Conservation (phyloP, 805 yeast species). For the Barnettozyma populi region DNA sequence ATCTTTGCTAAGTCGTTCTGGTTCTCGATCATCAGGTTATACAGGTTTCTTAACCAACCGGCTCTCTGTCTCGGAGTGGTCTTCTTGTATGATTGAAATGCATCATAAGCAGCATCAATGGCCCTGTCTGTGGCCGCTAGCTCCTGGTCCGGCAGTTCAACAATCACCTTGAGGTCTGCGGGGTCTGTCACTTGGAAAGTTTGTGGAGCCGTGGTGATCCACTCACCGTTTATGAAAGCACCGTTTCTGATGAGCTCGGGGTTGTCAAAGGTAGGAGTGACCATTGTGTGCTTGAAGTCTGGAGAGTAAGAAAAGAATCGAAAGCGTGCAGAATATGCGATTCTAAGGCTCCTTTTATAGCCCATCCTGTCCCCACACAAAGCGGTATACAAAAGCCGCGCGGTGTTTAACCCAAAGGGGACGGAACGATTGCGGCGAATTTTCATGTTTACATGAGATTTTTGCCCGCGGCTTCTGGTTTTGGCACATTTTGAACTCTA, state of each 20-base stretch:
- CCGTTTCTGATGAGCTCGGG: constrained; percentile 50
- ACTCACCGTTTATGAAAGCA: constrained; percentile 68
- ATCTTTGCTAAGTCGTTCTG: constrained; percentile 52
- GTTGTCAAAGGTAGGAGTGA: constrained; percentile 35
- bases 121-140: constrained; percentile 53
- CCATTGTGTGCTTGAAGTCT: constrained; percentile 2
- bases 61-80: constrained; percentile 48
- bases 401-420: background rate
- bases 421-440: background rate
- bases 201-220: constrained; percentile 45
- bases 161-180: constrained; percentile 54
- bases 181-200: constrained; percentile 70
- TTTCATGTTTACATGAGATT: background rate
- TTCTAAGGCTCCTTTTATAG: background rate
- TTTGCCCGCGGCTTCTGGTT: background rate
- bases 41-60: constrained; percentile 43
- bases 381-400: background rate
- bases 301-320: background rate
- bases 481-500: background rate
- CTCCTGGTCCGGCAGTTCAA: constrained; percentile 58
- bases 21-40: constrained; percentile 48
- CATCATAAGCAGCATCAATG: constrained; percentile 41
- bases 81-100: constrained; percentile 41
- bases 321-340: background rate
- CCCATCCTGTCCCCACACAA: background rate